Evolutionary conservation across 192 early-diverging fungal species (phyloP), one percentile per base, ranked within the genome.

Genomic region (Coemansia erecta): DNA sequence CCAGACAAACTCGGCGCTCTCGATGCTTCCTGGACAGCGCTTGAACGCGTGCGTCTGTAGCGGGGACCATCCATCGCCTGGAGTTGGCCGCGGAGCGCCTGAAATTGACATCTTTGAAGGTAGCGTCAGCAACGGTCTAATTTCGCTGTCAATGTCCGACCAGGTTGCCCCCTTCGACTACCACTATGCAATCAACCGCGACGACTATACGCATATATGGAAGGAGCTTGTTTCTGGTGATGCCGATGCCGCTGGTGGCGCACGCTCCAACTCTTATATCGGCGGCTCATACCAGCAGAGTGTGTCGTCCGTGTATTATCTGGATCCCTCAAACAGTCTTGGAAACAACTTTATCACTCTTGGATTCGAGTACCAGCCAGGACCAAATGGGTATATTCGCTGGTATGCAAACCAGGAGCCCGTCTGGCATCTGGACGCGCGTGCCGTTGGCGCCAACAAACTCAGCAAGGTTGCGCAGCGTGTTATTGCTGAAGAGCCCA

Each of bases 21-120:
- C 83, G 15, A 73, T 64, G 68, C 70, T 75, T 41, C 81, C 83
- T 4, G 83, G 83, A 19, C 84, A 83, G 63, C 80, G 73, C 9
- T 77, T 85, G 40, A 82, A 83, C 42, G 70, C 67, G 37, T 82
- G 82, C 33, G 73, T 80, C 39, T 73, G 79, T 52, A 72, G 43
- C 42, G 82, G 84, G 14, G 73, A 84, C 63, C 83, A 84, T 44
- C 83, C 83, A 0, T 76, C 61, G 17, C 66, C 72, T 6, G 83
- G 83, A 18, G 70, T 68, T 28, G 82, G 84, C 22, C 82, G 82
- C 4, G 82, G 84, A 3, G 84, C 80, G 10, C 84, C 84, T 18
- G 82, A 85, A 50, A 83, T 85, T 22, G 82, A 80, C 43, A 71
- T 85, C 35, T 80, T 78, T 45, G 84, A 85, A 43, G 82, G 72